phyloP scores from a whole-genome alignment of 148 eudicot species.

The Hydrangea macrophylla region DNA sequence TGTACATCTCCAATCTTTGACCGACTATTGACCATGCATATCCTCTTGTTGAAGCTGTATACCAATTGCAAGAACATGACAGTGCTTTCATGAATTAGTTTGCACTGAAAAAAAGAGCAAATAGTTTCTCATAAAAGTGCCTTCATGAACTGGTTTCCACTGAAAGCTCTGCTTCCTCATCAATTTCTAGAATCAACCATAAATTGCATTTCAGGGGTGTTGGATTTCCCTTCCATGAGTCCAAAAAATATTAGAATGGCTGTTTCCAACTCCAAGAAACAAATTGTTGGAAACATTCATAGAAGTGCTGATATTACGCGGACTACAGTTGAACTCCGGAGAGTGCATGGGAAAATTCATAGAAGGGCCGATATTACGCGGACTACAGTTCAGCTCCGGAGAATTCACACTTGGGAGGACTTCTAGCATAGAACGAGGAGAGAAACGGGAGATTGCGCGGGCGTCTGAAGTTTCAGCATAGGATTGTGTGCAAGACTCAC shows the following conservation, averaged over 20 bases:
- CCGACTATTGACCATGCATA: no score
- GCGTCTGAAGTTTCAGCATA: slow-evolving; percentile 30
- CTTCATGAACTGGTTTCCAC: no score
- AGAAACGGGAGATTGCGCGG: slow-evolving; percentile 23
- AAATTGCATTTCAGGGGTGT: slow-evolving; percentile 1
- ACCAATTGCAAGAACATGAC: no score
- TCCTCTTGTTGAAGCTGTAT: no score
- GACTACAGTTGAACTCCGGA: slow-evolving; percentile 15
- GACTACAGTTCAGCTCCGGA: no score
- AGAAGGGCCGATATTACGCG: no score
- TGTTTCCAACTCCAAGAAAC: slow-evolving; percentile 11
- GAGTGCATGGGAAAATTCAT: no score
- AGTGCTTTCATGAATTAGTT: no score
- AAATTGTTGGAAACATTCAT: slow-evolving; percentile 16
- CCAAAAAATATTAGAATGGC: slow-evolving; percentile 4
- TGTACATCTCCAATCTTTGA: no score
- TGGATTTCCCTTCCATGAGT: slow-evolving; percentile 22
- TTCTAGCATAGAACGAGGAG: slow-evolving; percentile 49
- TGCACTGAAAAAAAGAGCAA: no score
- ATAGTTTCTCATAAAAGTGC: no score
- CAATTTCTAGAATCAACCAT: no score
- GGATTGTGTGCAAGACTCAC: slow-evolving; percentile 34
- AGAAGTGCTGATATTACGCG: slow-evolving; percentile 15
- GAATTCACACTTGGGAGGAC: slow-evolving; percentile 29
- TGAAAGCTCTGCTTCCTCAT: slow-evolving; percentile 1